phyloP scores from a whole-genome alignment of 2,329 filamentous ascomycete species.

The Sporothrix dimorphospora region DNA sequence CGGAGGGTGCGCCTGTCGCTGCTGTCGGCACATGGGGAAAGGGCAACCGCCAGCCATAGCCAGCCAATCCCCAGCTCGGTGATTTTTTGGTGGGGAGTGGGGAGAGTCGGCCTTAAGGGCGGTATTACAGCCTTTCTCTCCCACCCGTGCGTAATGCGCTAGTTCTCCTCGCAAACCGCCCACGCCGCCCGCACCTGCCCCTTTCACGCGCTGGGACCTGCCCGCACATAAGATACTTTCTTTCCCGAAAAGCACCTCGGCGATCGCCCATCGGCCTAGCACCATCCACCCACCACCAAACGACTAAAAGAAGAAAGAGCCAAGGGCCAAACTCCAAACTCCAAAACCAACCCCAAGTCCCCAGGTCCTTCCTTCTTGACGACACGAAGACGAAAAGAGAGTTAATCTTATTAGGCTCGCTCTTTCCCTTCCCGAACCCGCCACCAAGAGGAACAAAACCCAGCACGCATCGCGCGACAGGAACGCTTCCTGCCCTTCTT shows the following conservation, averaged over 20 bases:
- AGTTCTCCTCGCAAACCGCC: background rate
- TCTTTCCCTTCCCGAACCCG: constrained; percentile 18
- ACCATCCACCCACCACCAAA: background rate
- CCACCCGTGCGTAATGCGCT: background rate
- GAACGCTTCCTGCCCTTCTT: background rate
- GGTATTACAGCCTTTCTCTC: background rate
- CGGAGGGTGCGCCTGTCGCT: background rate
- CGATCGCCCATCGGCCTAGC: constrained; percentile 28
- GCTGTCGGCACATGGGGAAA: constrained; percentile 23
- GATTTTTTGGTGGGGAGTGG: constrained; percentile 22
- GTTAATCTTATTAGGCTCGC: constrained; percentile 21
- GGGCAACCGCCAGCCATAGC: background rate
- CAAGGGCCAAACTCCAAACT: constrained; percentile 15
- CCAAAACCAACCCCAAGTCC: constrained; percentile 21
- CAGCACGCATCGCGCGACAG: constrained; percentile 15
- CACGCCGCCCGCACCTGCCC: background rate
- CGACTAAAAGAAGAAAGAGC: constrained; percentile 21
- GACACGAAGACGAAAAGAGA: constrained; percentile 7
- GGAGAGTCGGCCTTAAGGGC: background rate
- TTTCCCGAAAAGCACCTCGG: constrained; percentile 35
- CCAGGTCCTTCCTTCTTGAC: constrained; percentile 15
- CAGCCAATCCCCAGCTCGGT: constrained; percentile 11
- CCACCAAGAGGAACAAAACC: constrained; percentile 14
- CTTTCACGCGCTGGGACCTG: constrained; percentile 21
- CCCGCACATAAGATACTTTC: constrained; percentile 11